Base-by-base conservation (phyloP, 2,329 filamentous ascomycete genomes). In the Dactylellina parvicollis region DNA sequence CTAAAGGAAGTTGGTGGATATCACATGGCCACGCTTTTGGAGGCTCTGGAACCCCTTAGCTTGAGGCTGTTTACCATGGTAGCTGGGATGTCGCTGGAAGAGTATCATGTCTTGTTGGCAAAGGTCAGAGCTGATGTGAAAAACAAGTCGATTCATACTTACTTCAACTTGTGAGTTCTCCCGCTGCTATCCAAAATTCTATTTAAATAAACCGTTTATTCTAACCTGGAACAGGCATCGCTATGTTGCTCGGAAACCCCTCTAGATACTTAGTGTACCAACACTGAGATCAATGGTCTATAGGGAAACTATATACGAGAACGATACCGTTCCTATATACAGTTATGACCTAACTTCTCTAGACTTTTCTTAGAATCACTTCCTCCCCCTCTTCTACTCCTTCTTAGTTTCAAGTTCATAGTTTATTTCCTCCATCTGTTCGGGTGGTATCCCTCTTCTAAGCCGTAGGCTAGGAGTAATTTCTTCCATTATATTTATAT, bases 41-140 rank as follows among this genome's bases (percentile, higher is more conserved):
- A 85, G 74, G 84, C 83, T 10, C 77, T 85, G 12, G 83, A 85
- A 74, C 84, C 83, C 4, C 85, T 86, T 70, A 83, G 83, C 2
- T 78, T 86, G 49, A 84, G 84, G 0, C 83, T 84, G n/a, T 79
- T 86, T 76, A 85, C 84, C 1, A 81, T 83, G 28, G 82, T 83
- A 0, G 78, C 86, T 60, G 80, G 80, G 0, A 86, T 84, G 85
- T 80, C 79, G 14, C 80, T 80, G 28, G 82, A 84, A 34, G 80
- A 85, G 71, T 83, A 85, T 8, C 82, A 86, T 74, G 74, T 83
- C 10, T 84, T 84, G 71, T 80, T 86, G 14, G 79, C 84, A 10
- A 80, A 83, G 16, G 83, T 86, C 14, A 80, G 83, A 73, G 83
- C 80, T 71, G 83, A 82, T n/a, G 78, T 83, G 75, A 78, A 71